Evolutionary conservation across 192 early-diverging fungal species (phyloP).

Genomic region (Endogone sp.): DNA sequence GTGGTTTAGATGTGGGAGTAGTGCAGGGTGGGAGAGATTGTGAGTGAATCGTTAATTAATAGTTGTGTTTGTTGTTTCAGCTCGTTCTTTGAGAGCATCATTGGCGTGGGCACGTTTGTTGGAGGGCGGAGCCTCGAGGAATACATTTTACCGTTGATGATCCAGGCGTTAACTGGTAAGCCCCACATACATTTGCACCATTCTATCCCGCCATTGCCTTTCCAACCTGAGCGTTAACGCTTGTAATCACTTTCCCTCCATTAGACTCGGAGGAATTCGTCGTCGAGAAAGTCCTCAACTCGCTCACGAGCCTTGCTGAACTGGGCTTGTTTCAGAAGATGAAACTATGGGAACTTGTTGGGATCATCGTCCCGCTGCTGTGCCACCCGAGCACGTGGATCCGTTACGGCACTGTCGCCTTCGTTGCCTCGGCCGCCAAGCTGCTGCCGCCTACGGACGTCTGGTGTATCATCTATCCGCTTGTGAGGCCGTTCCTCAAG

Average conservation of each 20-base stretch:
- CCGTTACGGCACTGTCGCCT: slow-evolving; percentile 68
- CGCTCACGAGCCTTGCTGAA: slow-evolving; percentile 74
- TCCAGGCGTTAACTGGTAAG: slow-evolving; percentile 71
- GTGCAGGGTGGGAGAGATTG: background rate
- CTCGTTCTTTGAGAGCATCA: slow-evolving; percentile 92
- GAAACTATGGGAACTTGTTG: slow-evolving; percentile 70
- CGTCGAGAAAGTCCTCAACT: slow-evolving; percentile 82
- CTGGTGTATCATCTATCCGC: slow-evolving; percentile 74
- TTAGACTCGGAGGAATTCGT: slow-evolving; percentile 90
- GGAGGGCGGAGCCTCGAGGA: slow-evolving; percentile 84
- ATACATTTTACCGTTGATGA: slow-evolving; percentile 92
- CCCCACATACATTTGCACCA: too few species aligned
- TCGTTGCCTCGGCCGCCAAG: slow-evolving; percentile 59
- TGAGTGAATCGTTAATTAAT: background rate
- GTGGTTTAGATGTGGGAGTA: background rate
- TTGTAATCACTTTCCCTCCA: background rate
- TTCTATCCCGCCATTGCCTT: too few species aligned
- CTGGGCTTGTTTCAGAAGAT: slow-evolving; percentile 73
- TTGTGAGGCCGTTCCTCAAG: slow-evolving; percentile 63
- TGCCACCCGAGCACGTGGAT: slow-evolving; percentile 85
- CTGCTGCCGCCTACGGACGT: slow-evolving; percentile 65
- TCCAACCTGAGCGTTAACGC: background rate
- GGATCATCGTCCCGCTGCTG: slow-evolving; percentile 65
- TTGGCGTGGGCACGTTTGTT: slow-evolving; percentile 85
- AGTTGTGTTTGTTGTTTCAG: slow-evolving; percentile 29